Evolutionary conservation across 108 stramenopile genomes (phyloP).

Genomic region (Parietichytrium sp.): DNA sequence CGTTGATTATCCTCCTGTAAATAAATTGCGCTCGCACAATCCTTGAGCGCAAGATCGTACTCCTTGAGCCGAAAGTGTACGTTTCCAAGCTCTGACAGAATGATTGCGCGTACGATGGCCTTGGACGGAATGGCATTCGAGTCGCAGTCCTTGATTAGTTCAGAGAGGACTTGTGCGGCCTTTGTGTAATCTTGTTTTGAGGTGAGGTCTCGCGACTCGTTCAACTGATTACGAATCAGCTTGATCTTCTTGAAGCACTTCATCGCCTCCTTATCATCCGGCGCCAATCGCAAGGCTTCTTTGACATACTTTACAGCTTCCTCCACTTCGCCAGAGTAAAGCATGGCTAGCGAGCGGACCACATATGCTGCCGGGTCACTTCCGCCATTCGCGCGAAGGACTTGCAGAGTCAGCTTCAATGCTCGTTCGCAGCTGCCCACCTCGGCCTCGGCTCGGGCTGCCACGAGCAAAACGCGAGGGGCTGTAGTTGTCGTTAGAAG

Average conservation of each 20-base stretch:
- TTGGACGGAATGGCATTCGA: not conserved
- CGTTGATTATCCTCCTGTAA: conserved; percentile 10
- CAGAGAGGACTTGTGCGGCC: not conserved
- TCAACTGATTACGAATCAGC: not conserved
- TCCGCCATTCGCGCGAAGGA: not conserved
- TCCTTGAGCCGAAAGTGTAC: not conserved
- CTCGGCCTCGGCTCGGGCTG: conserved; percentile 25
- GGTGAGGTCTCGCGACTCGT: not conserved
- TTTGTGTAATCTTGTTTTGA: not conserved
- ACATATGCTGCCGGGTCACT: conserved; percentile 1
- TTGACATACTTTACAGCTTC: not conserved
- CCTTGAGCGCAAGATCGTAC: not conserved
- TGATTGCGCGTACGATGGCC: not conserved
- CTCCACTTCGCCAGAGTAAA: not conserved
- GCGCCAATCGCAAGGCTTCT: conserved; percentile 13
- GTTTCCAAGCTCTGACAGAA: conserved; percentile 23
- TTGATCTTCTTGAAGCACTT: not conserved
- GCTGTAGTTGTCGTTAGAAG: not conserved
- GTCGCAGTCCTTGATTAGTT: not conserved
- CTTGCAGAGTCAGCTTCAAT: conserved; percentile 26
- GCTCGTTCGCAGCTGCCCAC: not conserved
- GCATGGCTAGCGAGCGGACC: conserved; percentile 6
- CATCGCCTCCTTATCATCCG: not conserved
- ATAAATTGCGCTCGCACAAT: not conserved
- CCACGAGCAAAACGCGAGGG: not conserved